These are phyloP conservation scores for Rhododendron ferrugineum DNA, from an alignment of 148 eudicot genomes.

Conservation along the genomic window DNA sequence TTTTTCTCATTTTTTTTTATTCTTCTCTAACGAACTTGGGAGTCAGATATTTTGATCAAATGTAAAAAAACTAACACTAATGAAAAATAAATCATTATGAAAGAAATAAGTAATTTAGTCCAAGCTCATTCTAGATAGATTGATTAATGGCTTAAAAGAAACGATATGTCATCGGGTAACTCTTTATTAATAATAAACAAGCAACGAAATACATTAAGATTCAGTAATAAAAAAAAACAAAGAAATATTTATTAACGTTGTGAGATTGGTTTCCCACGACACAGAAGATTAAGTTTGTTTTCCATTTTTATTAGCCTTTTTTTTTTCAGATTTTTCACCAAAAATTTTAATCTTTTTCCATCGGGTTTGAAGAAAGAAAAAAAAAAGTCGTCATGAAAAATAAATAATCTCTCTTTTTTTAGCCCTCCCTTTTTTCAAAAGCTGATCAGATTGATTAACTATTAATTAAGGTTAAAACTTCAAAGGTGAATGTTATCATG, in stretches of 20 bases:
- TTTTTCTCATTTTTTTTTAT: not conserved
- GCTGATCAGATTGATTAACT: not conserved
- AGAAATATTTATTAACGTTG: too few relatives aligned
- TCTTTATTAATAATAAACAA: not conserved
- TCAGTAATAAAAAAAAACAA: too few relatives aligned
- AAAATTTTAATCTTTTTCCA: not conserved
- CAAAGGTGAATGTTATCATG: too few relatives aligned
- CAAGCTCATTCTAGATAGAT: not conserved
- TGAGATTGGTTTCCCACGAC: too few relatives aligned
- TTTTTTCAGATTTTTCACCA: not conserved
- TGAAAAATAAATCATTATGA: not conserved
- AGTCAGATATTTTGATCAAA: too few relatives aligned
- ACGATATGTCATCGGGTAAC: not conserved
- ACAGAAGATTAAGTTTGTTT: too few relatives aligned
- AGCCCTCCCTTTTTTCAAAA: not conserved
- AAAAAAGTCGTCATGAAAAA: not conserved
- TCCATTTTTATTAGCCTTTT: too few relatives aligned
- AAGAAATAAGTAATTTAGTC: not conserved
- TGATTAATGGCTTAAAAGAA: not conserved
- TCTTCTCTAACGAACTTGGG: not conserved
- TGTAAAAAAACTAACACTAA: not conserved
- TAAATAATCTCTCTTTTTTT: too few relatives aligned
- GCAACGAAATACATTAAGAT: not conserved
- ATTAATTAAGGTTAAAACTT: too few relatives aligned
- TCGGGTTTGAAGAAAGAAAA: not conserved